These are phyloP conservation scores for Cyphellophora attinorum DNA, from an alignment of 2,329 filamentous ascomycete genomes.

Conservation along the genomic window DNA sequence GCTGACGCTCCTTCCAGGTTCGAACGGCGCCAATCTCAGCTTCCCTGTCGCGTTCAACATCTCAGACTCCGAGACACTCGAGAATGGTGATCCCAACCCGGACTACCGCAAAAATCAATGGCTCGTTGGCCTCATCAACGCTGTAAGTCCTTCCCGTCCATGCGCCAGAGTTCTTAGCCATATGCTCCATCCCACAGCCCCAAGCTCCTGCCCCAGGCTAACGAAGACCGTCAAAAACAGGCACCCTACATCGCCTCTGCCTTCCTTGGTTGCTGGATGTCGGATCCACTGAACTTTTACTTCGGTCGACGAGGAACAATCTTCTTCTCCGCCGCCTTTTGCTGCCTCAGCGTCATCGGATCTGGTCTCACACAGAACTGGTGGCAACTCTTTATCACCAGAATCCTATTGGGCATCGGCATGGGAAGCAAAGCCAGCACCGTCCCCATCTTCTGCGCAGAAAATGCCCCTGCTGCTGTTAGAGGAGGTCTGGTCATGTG, in stretches of 20 bases:
- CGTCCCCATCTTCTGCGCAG: constrained; percentile 45
- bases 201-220: no score
- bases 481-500: constrained; percentile 46
- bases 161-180: no score
- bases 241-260: not conserved
- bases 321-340: constrained; percentile 54
- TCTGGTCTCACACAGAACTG: constrained; percentile 52
- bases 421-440: constrained; percentile 32
- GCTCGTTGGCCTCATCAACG: constrained; percentile 59
- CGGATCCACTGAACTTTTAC: constrained; percentile 52
- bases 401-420: constrained; percentile 39
- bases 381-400: constrained; percentile 45
- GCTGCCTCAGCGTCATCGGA: constrained; percentile 59
- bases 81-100: not conserved
- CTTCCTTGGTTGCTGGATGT: constrained; percentile 52
- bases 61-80: constrained; percentile 22
- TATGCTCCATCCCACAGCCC: no score
- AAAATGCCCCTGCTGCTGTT: constrained; percentile 43
- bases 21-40: constrained; percentile 43
- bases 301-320: constrained; percentile 56
- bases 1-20: no score
- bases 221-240: no score
- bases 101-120: constrained; percentile 36
- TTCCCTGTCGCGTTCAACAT: constrained; percentile 41
- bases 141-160: no score